Evolutionary conservation across 805 yeast genomes (phyloP), one percentile per base, ranked within the genome.

Genomic region (Clavispora fructus): DNA sequence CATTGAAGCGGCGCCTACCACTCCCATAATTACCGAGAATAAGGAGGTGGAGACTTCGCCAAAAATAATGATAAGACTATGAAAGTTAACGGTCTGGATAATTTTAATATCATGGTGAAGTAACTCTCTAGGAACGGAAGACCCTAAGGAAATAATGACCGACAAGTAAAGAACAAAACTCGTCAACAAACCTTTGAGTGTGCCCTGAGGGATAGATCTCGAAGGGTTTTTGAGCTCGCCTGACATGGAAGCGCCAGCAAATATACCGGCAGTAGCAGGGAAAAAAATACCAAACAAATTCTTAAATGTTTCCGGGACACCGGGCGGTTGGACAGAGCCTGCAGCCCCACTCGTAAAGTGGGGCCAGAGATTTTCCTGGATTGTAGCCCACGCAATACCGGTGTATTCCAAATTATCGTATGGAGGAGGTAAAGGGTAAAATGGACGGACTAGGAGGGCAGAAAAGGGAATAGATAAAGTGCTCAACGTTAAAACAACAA

Each of bases 231-330:
- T 70, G 51, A 94, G 73, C 56, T 90, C 97, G 16, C 99, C 98
- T 35, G 97, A 89, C 99, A 94, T 94, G 23, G 96, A 87, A 1
- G 99, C 97, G 14, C 99, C 99, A 2, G 99, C 98, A 64, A 94
- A 85, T 26, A 94, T 91, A 47, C 99, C 99, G 7, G 98, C 97
- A 0, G 99, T 92, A 1, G 99, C 97, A 10, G 99, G 97, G 70
- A 94, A 94, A 62, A 94, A 89, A 39, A 94, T 87, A 3, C 98
- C 98, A 76, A 94, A 94, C 52, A 95, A 67, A 61, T 87, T 85
- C 45, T 83, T 80, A 59, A 92, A 89, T 1, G 83, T 88, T 62
- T 92, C 98, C 3, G 68, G 66, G 3, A 60, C 60, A 4, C 65
- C 70, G 7, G 65, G 60, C 13, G 75, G 80, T 39, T 57, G 63